Base-by-base conservation (phyloP, 1,139 yeast genomes). In the Groenewaldozyma auringiensis region DNA sequence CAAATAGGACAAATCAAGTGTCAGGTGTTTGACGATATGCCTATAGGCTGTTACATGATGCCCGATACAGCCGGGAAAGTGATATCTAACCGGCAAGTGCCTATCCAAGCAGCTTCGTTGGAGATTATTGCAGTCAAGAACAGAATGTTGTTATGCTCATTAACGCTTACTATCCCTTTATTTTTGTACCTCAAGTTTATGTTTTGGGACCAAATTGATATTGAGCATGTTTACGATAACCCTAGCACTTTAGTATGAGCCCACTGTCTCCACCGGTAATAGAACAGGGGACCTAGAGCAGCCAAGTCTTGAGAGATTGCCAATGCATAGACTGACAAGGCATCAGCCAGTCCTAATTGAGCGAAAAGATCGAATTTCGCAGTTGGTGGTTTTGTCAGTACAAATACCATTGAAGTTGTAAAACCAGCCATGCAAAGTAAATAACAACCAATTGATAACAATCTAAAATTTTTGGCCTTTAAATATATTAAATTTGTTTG, bases 341-440 rank as follows among this genome's bases (percentile, higher is more conserved):
- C 57, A 41, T 55, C 58, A n/a, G 54, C 48, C 11, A 55, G 47
- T 2, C 57, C 56, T 21, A 55, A 46, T 35, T 49, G 52, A 11
- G 50, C 56, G 6, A 53, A 45, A 27, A 55, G 37, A 34, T 55
- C 58, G 33, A 53, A 47, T 41, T 39, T 42, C 8, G 50, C 55
- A 32, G 43, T 36, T 13, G 46, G 45, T 4, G 48, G 50, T 37
- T 37, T 45, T 35, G 48, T 47, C 34, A 52, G 40, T 20, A 52
- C 44, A 29, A 47, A 41, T 36, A 36, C 37, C 44, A 47, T 48
- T 16, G 55, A 43, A 11, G 37, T 44, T 3, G 49, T 37, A 42
- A 55, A 54, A 3, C 44, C 43, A 2, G 33, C 37, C 33, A 51
- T 31, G 35, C 57, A 54, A 6, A 45, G 14, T 17, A 50, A 11